Base-by-base conservation (phyloP, 345 rosid genomes). In the Syzygium aqueum region DNA sequence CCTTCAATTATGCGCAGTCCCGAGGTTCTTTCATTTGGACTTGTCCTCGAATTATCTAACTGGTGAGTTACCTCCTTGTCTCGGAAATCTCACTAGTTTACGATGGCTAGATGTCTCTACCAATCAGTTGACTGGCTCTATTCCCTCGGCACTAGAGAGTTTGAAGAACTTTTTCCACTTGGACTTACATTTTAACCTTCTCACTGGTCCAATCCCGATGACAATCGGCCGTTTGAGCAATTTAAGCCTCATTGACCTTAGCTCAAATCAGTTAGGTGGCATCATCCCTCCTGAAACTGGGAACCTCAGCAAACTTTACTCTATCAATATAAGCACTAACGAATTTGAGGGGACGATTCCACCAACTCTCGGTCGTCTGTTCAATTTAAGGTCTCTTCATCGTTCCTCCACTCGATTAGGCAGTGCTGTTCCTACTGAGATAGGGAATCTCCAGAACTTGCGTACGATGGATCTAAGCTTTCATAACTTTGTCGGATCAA, bases 1-100 rank as follows among this genome's bases (percentile, higher is more conserved):
- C 7, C 51, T 49, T 37, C 85, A 89, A 46, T 84, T 88, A 23
- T 87, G 87, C 13, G 30, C 30, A 27, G 82, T 89, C 33, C 11
- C 89, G 0, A 86, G 84, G 3, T 88, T 91, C 73, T 8, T 46
- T 3, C 0, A 19, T 40, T 89, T 91, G 19, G 0, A 78, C 37
- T 52, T 91, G 53, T 30, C 61, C 3, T 0, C 0, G 1, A 88
- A 87, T 61, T 0, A 13, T 27, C 73, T 89, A 8, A 49, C 21
- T 30, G 87, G 88, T 84, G 85, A 86, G 86, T 65, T 86, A 16
- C 92, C 90, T 30, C 11, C 27, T 46, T 67, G 84, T 8, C 52
- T 86, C 5, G 40, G 56, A 59, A 49, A 53, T 9, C 87, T 88
- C 27, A 25, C 40, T 27, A 46, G 65, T 8, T 27, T 85, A 2